Conservation (phyloP, 2,329 filamentous ascomycete species). For the Drechmeria coniospora region DNA sequence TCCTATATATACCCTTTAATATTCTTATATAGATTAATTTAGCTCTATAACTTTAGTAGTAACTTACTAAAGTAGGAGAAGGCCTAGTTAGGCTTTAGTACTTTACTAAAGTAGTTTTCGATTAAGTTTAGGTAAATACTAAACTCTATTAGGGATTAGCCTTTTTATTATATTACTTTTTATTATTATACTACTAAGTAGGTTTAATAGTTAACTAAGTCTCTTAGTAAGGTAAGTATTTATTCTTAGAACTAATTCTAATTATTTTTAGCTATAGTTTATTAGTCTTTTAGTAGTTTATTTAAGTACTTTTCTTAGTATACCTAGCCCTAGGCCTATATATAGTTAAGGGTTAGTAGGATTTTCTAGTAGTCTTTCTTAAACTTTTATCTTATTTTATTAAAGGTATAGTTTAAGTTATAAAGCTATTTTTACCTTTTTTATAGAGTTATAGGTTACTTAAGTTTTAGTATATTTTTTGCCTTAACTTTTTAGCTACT, state of each 20-base stretch:
- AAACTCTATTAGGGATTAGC: too few species aligned
- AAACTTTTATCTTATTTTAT: neutral
- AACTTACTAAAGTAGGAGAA: neutral
- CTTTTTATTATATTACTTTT: too few species aligned
- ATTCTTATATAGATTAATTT: neutral
- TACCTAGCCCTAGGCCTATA: slow-evolving; percentile 1
- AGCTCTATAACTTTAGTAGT: neutral
- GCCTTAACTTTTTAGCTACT: neutral
- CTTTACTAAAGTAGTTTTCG: neutral
- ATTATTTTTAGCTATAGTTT: neutral
- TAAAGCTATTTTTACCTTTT: too few species aligned
- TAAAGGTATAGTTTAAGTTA: neutral
- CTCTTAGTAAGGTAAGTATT: neutral
- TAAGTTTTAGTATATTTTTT: neutral
- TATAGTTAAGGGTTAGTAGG: neutral
- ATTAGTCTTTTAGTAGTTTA: neutral
- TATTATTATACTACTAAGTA: too few species aligned
- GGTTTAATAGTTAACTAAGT: too few species aligned
- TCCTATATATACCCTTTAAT: too few species aligned
- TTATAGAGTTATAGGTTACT: neutral
- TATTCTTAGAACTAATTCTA: neutral
- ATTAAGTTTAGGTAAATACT: too few species aligned
- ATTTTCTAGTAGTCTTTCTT: neutral
- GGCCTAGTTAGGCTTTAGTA: neutral
- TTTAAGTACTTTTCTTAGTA: neutral